Evolutionary conservation across 768 basidiomycete genomes (phyloP), one percentile per base, ranked within the genome.

Genomic region (Lactarius deliciosus): DNA sequence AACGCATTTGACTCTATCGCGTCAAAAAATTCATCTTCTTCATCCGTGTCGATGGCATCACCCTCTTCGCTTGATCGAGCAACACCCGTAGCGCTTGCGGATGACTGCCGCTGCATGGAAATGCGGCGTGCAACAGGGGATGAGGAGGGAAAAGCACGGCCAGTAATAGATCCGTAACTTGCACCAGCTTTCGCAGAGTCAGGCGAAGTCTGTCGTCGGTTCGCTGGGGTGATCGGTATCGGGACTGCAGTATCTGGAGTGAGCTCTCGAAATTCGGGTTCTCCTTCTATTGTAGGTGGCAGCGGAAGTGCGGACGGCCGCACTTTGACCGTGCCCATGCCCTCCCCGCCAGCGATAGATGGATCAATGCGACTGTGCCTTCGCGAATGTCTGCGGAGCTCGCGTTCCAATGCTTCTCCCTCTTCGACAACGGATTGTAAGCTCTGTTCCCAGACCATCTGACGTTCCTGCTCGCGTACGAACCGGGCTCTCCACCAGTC

Each of bases 1-100:
- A 96, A 77, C 50, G 81, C 86, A 57, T 90, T 89, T 18, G 86
- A 77, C 74, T 98, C 96, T 72, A 98, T 95, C 36, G 96, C 96
- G 75, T 98, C 96, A 74, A 96, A 98, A 77, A 98, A 98, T 76
- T 98, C 95, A 77, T 98, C 96, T 73, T 95, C 91, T 53, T 92
- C 91, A 72, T 91, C 90, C 1, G 89, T 90, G 63, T 83, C 84
- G 25, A 72, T 71, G 1, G 61, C 56, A 1, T 74, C 77, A 1
- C 77, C 77, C 11, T 80, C 81, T 18, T 76, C 63, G 45, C 15
- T 41, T 13, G 62, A 5, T 4, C 41, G 47, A 55, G 53, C n/a
- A 7, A 60, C 16, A 20, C 64, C 62, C 28, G 40, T 11, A 25
- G 34, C 18, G 28, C 13, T 47, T n/a, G 30, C 41, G 50, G 45